Evolutionary conservation across 495 filamentous ascomycete genomes (phyloP), one percentile per base, ranked within the genome.

Genomic region (Aspergillus steynii): DNA sequence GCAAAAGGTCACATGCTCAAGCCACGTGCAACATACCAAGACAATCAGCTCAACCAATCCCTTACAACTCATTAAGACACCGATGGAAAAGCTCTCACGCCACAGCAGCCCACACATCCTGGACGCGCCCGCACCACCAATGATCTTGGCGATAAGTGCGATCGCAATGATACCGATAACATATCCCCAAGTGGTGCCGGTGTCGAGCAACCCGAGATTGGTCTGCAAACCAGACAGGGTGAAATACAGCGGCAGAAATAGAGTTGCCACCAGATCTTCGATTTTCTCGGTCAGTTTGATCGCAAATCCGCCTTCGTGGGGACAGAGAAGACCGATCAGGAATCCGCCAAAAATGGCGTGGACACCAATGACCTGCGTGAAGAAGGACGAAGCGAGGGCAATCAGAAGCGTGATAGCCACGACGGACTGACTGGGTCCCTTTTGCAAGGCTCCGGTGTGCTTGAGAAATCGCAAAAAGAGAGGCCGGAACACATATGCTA

Each of bases 231-330:
- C 95, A 28, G 95, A 97, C 8, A 96, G 82, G 3, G 95, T 92
- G 76, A 98, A 99, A 71, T 99, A 99, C 4, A 99, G 87, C 0
- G 95, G 95, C 12, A 97, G 78, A 62, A 99, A 92, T n/a, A 99
- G 79, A 27, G 92, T 85, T 1, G 86, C 84, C 53, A 99, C 88
- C 7, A 99, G 75, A 76, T 99, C 95, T 70, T 99, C 95, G 55
- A 99, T 85, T 79, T 98, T 99, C 69, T 99, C 95, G 0, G 93
- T 94, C 60, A 99, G 73, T 64, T 95, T 93, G 71, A 97, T 96
- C 20, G 92, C 90, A 73, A 97, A 99, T 6, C 94, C 94, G 46
- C 91, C 91, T 54, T 97, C 90, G 67, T 97, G 95, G 0, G 95
- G 95, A 69, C 93, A 96, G 58, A 99, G 93, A 57, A 99, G 65